Conservation (phyloP, 805 yeast genomes). For the Candida ascalaphidarum region DNA sequence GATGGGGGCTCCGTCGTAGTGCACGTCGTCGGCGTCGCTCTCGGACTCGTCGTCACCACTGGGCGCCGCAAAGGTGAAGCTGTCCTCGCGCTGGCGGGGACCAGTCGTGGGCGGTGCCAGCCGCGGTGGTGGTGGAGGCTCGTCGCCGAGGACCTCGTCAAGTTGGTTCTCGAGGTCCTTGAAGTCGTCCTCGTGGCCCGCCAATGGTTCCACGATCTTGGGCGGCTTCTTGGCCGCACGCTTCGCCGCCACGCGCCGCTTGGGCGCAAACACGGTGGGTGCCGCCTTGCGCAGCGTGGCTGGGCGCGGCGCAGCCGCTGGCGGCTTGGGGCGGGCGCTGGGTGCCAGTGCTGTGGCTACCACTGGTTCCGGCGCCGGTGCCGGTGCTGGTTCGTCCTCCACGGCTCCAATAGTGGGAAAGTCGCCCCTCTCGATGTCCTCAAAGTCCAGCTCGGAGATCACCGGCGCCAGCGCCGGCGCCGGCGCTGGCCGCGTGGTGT, state of each 20-base stretch:
- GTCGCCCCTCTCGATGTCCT: too few species aligned
- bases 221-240: too few species aligned
- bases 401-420: too few species aligned
- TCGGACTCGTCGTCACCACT: slow-evolving; percentile 17
- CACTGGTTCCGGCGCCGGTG: slow-evolving; percentile 9
- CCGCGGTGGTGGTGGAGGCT: slow-evolving; percentile 3
- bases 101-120: slow-evolving; percentile 1
- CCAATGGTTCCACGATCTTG: neutral
- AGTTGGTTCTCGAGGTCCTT: slow-evolving; percentile 35
- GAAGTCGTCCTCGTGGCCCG: slow-evolving; percentile 31
- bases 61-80: too few species aligned
- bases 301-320: slow-evolving; percentile 1
- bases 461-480: too few species aligned
- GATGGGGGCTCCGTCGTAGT: slow-evolving; percentile 14
- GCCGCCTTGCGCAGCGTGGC: slow-evolving; percentile 1
- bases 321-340: too few species aligned
- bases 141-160: slow-evolving; percentile 29
- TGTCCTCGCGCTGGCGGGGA: slow-evolving; percentile 4
- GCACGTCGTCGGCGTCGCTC: slow-evolving; percentile 14
- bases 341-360: too few species aligned
- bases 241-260: too few species aligned
- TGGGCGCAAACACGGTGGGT: too few species aligned
- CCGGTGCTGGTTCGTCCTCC: too few species aligned
- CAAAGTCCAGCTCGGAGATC: too few species aligned
- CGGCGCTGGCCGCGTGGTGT: too few species aligned